phyloP scores from a whole-genome alignment of 2,329 filamentous ascomycete species.

The Raffaelea albimanens region DNA sequence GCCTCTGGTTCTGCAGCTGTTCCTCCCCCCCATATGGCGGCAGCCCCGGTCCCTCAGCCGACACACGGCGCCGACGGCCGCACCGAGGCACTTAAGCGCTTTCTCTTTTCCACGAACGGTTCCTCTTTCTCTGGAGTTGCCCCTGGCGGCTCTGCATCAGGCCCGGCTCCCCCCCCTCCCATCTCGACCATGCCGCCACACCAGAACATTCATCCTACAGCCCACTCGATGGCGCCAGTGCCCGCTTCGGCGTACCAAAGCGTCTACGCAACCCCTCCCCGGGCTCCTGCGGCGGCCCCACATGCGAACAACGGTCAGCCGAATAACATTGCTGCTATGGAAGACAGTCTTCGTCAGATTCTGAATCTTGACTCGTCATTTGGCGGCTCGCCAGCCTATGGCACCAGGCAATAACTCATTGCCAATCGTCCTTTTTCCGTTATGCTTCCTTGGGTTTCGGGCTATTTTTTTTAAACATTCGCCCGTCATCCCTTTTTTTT shows the following conservation, averaged over 20 bases:
- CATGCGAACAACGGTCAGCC: slow-evolving; percentile 15
- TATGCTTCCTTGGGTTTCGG: slow-evolving; percentile 1
- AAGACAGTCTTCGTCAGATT: slow-evolving; percentile 43
- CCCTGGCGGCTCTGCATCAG: slow-evolving; percentile 1
- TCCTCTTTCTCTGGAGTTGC: slow-evolving; percentile 1
- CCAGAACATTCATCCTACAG: no score
- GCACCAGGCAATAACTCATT: not conserved
- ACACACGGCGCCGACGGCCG: slow-evolving; percentile 20
- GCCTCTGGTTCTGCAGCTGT: slow-evolving; percentile 1
- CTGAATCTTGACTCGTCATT: slow-evolving; percentile 28
- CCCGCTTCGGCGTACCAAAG: not conserved
- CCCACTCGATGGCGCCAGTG: no score
- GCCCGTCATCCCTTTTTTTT: slow-evolving; percentile 8
- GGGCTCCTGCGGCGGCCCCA: slow-evolving; percentile 2
- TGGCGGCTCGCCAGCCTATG: slow-evolving; percentile 2
- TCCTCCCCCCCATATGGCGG: not conserved
- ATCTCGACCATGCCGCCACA: slow-evolving; percentile 2
- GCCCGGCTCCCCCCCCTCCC: slow-evolving; percentile 3
- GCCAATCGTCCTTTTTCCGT: slow-evolving; percentile 1
- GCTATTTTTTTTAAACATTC: slow-evolving; percentile 10
- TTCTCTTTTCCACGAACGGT: slow-evolving; percentile 33
- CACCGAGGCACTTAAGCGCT: slow-evolving; percentile 47
- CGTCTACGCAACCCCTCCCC: slow-evolving; percentile 8
- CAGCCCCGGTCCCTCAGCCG: not conserved
- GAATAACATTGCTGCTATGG: slow-evolving; percentile 38